Evolutionary conservation across 169 alveolate genomes (phyloP).

Genomic region (Gregarina niphandrodes): DNA sequence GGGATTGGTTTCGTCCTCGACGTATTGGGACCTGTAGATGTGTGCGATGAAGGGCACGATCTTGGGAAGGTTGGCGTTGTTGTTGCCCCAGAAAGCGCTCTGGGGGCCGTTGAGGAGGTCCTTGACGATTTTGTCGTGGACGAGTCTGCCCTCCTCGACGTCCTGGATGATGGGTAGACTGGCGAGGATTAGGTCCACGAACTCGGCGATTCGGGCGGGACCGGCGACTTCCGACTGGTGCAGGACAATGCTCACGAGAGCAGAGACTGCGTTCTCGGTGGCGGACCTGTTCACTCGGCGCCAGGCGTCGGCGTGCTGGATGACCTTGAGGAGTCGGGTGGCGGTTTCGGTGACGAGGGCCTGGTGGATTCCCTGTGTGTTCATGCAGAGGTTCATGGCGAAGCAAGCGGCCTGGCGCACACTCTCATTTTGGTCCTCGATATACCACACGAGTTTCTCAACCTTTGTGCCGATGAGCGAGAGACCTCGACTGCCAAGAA

Average conservation of each 20-base stretch:
- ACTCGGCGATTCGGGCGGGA: conserved; percentile 22
- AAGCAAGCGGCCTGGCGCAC: conserved; percentile 48
- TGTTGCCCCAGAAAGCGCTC: neutral
- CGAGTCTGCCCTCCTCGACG: conserved; percentile 46
- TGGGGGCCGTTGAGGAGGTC: conserved; percentile 1
- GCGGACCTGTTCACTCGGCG: conserved; percentile 36
- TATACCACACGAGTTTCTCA: conserved; percentile 2
- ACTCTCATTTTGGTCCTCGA: conserved; percentile 17
- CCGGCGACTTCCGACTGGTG: too few relatives aligned
- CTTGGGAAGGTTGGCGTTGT: neutral
- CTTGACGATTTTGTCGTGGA: conserved; percentile 42
- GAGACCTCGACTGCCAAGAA: too few relatives aligned
- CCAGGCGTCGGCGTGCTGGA: conserved; percentile 26
- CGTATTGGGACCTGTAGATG: neutral
- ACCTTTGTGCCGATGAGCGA: too few relatives aligned
- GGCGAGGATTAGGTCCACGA: conserved; percentile 31
- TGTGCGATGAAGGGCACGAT: neutral
- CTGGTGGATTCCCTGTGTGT: too few relatives aligned
- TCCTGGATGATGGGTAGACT: conserved; percentile 46
- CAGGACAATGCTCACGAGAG: conserved; percentile 42
- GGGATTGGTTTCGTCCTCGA: neutral
- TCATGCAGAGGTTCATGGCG: conserved; percentile 44
- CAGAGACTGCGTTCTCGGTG: conserved; percentile 54
- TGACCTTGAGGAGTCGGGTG: too few relatives aligned
- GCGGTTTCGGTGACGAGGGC: too few relatives aligned